Percentiles rank a stretch among this genome's conserved stretches.
Conservation (phyloP, 164 flowering plant genomes). For the Magnolia officinalis region DNA sequence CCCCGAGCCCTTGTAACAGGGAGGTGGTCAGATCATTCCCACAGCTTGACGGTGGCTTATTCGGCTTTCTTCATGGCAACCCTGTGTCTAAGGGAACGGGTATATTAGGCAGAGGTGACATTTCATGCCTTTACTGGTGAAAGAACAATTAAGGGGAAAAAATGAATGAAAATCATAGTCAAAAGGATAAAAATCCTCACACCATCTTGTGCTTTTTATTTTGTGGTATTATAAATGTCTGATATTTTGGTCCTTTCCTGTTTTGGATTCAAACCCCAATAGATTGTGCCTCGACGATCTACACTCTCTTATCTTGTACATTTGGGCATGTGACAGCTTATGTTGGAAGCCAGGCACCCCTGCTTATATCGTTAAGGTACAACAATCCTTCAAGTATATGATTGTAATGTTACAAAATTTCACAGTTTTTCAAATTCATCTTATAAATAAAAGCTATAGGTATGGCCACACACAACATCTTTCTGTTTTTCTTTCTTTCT, state of each 20-base stretch:
- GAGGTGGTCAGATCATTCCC: conserved; percentile 97
- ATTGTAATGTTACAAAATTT: background rate
- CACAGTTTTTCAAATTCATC: background rate
- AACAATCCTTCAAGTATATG: background rate
- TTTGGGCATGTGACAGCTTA: conserved; percentile 98
- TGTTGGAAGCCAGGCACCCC: conserved; percentile 98
- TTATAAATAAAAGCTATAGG: background rate
- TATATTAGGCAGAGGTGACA: conserved; percentile 86
- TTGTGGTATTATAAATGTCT: background rate
- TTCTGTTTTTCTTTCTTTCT: too few species aligned
- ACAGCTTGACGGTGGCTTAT: conserved; percentile 98
- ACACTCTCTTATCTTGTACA: conserved; percentile 87
- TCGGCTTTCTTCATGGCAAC: conserved; percentile 98
- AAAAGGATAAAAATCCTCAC: background rate
- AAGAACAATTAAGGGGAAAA: background rate
- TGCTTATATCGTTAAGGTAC: conserved; percentile 93
- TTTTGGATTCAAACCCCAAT: conserved; percentile 98
- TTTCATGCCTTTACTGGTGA: conserved; percentile 3
- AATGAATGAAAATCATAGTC: background rate
- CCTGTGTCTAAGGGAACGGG: conserved; percentile 96
- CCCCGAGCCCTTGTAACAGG: conserved; percentile 88
- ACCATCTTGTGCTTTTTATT: background rate
- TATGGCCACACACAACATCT: too few species aligned
- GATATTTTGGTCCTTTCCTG: background rate
- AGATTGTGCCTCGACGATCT: conserved; percentile 95